These are phyloP conservation scores for Vanderwaltozyma verrucispora DNA, from an alignment of 805 yeast species.

Conservation along the genomic window DNA sequence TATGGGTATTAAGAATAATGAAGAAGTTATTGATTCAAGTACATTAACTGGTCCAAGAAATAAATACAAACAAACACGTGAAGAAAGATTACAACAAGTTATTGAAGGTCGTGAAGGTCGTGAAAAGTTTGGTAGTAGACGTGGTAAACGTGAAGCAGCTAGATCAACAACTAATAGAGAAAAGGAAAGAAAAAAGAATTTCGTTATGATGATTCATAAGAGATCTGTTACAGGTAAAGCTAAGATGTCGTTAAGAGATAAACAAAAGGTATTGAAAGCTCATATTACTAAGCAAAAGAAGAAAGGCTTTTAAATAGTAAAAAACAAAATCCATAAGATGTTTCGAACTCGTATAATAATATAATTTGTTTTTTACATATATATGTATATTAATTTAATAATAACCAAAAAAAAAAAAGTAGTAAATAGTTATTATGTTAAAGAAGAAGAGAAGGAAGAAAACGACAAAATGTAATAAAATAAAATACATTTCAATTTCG, in stretches of 20 bases:
- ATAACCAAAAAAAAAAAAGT: too few species aligned
- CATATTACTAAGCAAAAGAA: constrained; percentile 87
- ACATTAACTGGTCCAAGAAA: constrained; percentile 58
- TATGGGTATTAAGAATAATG: constrained; percentile 55
- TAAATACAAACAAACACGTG: constrained; percentile 72
- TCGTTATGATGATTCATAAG: constrained; percentile 97
- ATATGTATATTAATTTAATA: too few species aligned
- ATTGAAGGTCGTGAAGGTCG: constrained; percentile 90
- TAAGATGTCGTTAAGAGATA: constrained; percentile 79
- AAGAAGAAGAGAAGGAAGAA: too few species aligned
- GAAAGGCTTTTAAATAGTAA: constrained; percentile 55
- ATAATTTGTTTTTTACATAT: too few species aligned
- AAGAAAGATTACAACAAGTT: constrained; percentile 80
- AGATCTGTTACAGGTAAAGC: constrained; percentile 90
- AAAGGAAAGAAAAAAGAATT: constrained; percentile 97
- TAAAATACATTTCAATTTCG: too few species aligned
- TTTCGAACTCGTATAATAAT: too few species aligned
- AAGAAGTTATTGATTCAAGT: constrained; percentile 76
- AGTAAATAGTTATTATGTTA: too few species aligned
- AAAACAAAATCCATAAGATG: too few species aligned
- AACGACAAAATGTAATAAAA: too few species aligned
- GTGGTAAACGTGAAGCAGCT: constrained; percentile 62
- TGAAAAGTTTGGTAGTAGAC: constrained; percentile 80
- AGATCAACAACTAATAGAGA: constrained; percentile 94
- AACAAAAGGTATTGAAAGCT: constrained; percentile 76